Evolutionary conservation across 2,329 filamentous ascomycete species (phyloP).

Genomic region (Diplodia seriata): DNA sequence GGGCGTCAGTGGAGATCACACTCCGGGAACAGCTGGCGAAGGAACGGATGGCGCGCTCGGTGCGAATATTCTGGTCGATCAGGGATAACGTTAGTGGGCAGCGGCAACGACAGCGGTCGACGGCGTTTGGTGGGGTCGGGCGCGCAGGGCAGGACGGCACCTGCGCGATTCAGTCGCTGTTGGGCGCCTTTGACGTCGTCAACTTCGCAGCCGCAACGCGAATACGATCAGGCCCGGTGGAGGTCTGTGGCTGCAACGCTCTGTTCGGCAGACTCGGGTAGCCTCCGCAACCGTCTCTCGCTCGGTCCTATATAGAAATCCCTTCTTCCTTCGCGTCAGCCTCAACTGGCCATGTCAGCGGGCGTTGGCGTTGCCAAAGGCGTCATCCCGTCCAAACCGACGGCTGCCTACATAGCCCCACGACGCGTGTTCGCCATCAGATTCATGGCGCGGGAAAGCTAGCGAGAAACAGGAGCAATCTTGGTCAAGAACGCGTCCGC

Average conservation of each 20-base stretch:
- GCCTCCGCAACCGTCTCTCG: not conserved
- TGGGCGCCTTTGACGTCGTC: constrained; percentile 27
- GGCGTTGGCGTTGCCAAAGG: not conserved
- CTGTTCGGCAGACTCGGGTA: not conserved
- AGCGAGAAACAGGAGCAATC: not conserved
- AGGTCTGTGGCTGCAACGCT: not conserved
- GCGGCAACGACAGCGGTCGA: constrained; percentile 15
- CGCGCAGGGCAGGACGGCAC: constrained; percentile 17
- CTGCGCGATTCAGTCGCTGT: constrained; percentile 25
- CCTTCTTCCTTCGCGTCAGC: not conserved
- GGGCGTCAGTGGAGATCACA: constrained; percentile 4
- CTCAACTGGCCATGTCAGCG: constrained; percentile 1
- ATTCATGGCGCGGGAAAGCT: not conserved
- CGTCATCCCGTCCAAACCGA: not conserved
- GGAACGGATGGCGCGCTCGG: not conserved
- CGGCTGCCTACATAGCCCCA: constrained; percentile 4
- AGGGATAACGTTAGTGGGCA: constrained; percentile 22
- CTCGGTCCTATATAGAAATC: not conserved
- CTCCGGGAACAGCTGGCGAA: not conserved
- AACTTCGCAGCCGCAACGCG: constrained; percentile 13
- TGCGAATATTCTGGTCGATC: constrained; percentile 26
- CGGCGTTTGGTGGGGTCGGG: constrained; percentile 30
- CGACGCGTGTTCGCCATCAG: not conserved
- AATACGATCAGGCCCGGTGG: constrained; percentile 19
- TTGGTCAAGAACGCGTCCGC: not conserved